Percentiles rank a stretch among this genome's conserved stretches.
phyloP scores from a whole-genome alignment of 164 flowering plant species.

The Annona cherimola region DNA sequence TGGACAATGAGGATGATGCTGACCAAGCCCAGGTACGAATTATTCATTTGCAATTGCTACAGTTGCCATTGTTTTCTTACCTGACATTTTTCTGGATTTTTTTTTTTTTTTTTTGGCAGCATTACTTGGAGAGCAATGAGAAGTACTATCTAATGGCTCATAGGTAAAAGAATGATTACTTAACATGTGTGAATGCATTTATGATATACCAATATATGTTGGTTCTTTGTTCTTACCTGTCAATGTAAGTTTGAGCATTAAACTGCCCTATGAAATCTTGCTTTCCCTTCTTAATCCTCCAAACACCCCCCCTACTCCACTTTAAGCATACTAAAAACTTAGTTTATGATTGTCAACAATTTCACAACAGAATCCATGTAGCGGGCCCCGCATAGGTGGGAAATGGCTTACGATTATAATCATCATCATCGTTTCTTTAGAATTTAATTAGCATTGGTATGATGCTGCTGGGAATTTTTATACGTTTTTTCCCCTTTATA shows the following conservation, averaged over 20 bases:
- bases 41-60: conserved; percentile 1
- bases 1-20: conserved; percentile 76
- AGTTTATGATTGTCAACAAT: too few species aligned
- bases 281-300: neutral
- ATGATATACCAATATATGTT: neutral
- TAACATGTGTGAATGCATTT: neutral
- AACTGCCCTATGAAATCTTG: neutral
- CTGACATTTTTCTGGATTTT: conserved; percentile 1
- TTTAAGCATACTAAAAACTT: too few species aligned
- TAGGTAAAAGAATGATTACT: conserved; percentile 41
- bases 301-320: too few species aligned
- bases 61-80: neutral
- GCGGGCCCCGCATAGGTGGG: neutral
- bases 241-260: neutral
- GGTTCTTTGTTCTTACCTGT: neutral
- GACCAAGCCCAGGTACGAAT: conserved; percentile 84
- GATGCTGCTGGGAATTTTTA: neutral
- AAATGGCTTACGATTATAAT: too few species aligned
- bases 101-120: conserved; percentile 48
- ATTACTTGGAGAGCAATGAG: conserved; percentile 96
- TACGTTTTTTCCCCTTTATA: conserved; percentile 1
- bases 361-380: neutral
- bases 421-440: neutral
- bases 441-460: neutral
- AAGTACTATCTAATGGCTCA: conserved; percentile 98